Percentiles rank a stretch among this genome's conserved stretches.
These are phyloP conservation scores for Lecanicillium sp. DNA, from an alignment of 2,329 filamentous ascomycete species.

Conservation along the genomic window DNA sequence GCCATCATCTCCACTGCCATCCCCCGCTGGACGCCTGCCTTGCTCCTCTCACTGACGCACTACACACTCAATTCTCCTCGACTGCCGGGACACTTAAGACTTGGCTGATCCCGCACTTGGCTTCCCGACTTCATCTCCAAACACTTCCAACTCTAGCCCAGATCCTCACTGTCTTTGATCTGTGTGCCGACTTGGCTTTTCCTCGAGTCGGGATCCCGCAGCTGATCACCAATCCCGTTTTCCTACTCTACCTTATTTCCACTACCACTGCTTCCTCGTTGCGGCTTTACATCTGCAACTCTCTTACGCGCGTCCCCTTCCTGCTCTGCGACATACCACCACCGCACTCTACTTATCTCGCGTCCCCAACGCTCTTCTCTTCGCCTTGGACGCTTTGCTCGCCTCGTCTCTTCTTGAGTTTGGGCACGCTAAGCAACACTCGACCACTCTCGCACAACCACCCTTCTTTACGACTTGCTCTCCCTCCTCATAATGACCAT, in stretches of 20 bases:
- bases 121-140: conserved; percentile 8
- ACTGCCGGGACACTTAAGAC: conserved; percentile 44
- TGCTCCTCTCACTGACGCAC: conserved; percentile 30
- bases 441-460: conserved; percentile 4
- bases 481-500: conserved; percentile 68
- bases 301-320: too few species aligned
- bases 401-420: too few species aligned
- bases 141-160: conserved; percentile 6
- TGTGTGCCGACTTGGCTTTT: conserved; percentile 33
- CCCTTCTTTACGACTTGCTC: background rate
- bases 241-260: conserved; percentile 13
- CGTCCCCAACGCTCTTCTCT: too few species aligned
- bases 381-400: too few species aligned
- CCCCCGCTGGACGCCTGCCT: conserved; percentile 24
- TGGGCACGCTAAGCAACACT: too few species aligned
- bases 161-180: conserved; percentile 24
- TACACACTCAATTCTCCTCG: too few species aligned
- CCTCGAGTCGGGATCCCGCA: conserved; percentile 38
- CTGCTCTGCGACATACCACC: too few species aligned
- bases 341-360: too few species aligned
- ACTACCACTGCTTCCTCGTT: too few species aligned
- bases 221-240: conserved; percentile 41
- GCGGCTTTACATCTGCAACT: too few species aligned
- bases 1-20: conserved; percentile 25
- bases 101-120: conserved; percentile 46